Conservation (phyloP, 257 asterid genomes). For the Solanum bukasovii region DNA sequence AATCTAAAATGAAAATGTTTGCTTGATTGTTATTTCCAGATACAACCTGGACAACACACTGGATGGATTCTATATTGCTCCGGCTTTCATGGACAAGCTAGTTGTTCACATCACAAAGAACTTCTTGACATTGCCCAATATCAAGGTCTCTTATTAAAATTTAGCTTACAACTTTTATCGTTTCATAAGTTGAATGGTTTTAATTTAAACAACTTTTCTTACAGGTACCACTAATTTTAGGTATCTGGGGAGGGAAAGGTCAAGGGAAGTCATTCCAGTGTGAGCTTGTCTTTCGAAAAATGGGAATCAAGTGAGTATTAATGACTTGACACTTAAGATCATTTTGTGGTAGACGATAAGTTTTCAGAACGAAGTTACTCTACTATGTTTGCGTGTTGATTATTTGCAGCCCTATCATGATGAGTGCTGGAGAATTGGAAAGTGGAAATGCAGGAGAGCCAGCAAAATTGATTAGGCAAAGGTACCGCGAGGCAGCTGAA, state of each 20-base stretch:
- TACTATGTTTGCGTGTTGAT: not conserved
- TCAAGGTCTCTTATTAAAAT: slow-evolving; percentile 35
- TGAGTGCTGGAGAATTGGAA: slow-evolving; percentile 82
- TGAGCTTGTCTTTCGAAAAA: slow-evolving; percentile 71
- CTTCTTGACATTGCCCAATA: slow-evolving; percentile 68
- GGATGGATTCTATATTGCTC: slow-evolving; percentile 68
- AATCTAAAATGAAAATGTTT: not conserved
- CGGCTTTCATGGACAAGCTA: slow-evolving; percentile 92
- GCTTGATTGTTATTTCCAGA: not conserved
- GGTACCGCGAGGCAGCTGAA: slow-evolving; percentile 81
- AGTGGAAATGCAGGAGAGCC: slow-evolving; percentile 77
- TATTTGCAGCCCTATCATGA: slow-evolving; percentile 65
- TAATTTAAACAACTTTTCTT: not conserved
- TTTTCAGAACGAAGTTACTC: not conserved
- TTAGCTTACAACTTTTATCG: not conserved
- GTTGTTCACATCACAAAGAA: slow-evolving; percentile 62
- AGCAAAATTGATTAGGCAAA: slow-evolving; percentile 54
- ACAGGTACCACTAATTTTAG: slow-evolving; percentile 75
- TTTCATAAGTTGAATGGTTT: not conserved
- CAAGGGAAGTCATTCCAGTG: slow-evolving; percentile 93
- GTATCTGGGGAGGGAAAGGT: slow-evolving; percentile 96
- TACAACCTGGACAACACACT: slow-evolving; percentile 52
- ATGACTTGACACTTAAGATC: not conserved
- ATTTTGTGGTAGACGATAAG: rapidly evolving
- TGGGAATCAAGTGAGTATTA: slow-evolving; percentile 74